Percentiles rank a stretch among this genome's conserved stretches.
These are phyloP conservation scores for Sherardia arvensis DNA, from an alignment of 257 asterid genomes.

Conservation along the genomic window DNA sequence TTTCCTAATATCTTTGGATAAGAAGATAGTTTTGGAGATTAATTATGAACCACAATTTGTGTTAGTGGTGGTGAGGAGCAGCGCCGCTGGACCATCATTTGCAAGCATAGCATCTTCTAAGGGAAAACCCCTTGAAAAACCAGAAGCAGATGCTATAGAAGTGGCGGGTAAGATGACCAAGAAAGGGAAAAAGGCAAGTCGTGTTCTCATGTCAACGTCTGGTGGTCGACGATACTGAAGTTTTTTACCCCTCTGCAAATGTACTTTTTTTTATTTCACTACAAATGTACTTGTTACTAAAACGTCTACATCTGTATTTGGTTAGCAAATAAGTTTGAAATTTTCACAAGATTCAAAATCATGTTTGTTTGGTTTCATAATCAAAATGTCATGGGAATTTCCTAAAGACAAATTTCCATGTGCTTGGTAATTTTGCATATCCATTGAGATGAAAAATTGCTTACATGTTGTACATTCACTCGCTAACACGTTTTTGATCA, in stretches of 20 bases:
- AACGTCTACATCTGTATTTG: background rate
- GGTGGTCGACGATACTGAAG: conserved; percentile 81
- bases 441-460: background rate
- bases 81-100: conserved; percentile 31
- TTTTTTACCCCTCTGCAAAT: too few relatives aligned
- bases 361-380: background rate
- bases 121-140: conserved; percentile 36
- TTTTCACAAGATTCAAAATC: background rate
- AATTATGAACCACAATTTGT: conserved; percentile 3
- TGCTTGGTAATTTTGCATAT: background rate
- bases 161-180: conserved; percentile 38
- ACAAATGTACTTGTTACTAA: background rate
- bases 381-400: too few relatives aligned
- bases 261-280: too few relatives aligned
- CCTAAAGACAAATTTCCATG: background rate
- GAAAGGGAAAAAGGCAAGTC: conserved; percentile 66
- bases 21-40: too few relatives aligned
- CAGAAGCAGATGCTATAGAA: conserved; percentile 19
- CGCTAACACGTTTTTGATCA: background rate
- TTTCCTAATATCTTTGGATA: background rate
- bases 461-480: background rate
- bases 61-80: conserved; percentile 33
- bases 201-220: conserved; percentile 68
- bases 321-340: background rate
- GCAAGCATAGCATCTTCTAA: conserved; percentile 64